Base-by-base conservation (phyloP, 1,139 yeast species). In the Sugiyamaella xylanicola region DNA sequence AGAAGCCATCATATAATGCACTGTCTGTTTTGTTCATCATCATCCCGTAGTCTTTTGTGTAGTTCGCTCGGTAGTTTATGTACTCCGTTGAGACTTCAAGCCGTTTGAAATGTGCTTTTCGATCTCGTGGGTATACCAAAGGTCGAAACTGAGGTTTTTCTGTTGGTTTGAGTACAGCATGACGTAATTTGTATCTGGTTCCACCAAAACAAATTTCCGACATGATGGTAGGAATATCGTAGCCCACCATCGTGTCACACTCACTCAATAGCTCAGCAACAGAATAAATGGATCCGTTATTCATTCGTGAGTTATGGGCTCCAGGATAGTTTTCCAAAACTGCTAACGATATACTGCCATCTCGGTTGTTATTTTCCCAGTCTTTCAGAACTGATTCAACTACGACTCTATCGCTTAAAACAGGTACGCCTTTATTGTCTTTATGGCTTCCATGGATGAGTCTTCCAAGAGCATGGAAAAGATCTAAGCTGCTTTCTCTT, bases 381-480 rank as follows among this genome's bases (percentile, higher is more conserved):
- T 70, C 73, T n/a, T 53, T 51, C 16, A 68, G 58, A n/a, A 62
- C 65, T 2, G 62, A 62, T 3, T 62, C 59, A 1, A 68, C 64
- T 2, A 60, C 61, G 1, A 52, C 51, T 21, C 60, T 61, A 29
- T 59, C 64, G 17, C 58, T 50, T 8, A 48, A 49, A 1, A 53
- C 56, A 2, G 56, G 59, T 3, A 29, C 19, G 2, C 64, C 63
- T 16, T 45, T 32, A 29, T 58, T 59, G 49, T 64, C 63, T 51
- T 62, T 61, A 44, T 60, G 59, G 37, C 64, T 63, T 3, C 72
- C 71, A 59, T 72, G 66, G 0, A 76, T 62, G 1, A 75, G 68
- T 47, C 74, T 67, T 15, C 77, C 79, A 13, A 75, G 60, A 1
- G 78, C 76, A 54, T 74, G 76, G 59, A 75, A 76, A 9, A 74